Percentiles rank a stretch among this genome's conserved stretches.
Evolutionary conservation across 257 asterid genomes (phyloP).

Genomic region (Solanum etuberosum): DNA sequence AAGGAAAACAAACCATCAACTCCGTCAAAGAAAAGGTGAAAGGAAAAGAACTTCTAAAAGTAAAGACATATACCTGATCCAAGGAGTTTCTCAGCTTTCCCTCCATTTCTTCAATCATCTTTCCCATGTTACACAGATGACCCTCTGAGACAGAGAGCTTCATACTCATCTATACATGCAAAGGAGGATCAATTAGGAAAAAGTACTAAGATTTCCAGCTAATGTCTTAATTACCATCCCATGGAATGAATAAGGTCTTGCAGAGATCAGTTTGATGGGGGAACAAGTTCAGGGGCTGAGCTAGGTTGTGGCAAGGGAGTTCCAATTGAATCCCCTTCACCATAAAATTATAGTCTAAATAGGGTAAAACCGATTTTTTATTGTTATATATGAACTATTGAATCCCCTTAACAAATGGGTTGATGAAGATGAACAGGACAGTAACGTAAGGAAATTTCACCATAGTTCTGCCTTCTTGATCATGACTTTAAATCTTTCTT

Average conservation of each 20-base stretch:
- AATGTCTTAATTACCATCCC: not conserved
- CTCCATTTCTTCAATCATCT: constrained; percentile 97
- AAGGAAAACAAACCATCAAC: not conserved
- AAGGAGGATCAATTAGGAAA: not conserved
- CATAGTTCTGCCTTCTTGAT: not conserved
- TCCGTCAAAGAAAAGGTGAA: not conserved
- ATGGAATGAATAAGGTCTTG: not conserved
- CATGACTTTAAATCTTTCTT: not conserved
- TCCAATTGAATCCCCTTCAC: not conserved
- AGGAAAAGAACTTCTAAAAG: not conserved
- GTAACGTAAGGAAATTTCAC: not conserved
- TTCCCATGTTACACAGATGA: constrained; percentile 95
- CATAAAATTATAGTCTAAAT: not conserved
- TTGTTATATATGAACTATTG: not conserved
- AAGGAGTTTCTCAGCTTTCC: constrained; percentile 87
- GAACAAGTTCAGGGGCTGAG: not conserved
- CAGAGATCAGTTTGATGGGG: not conserved
- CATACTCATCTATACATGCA: constrained; percentile 60
- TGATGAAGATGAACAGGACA: not conserved
- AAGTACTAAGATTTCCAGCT: not conserved
- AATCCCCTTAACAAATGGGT: not conserved
- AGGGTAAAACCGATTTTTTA: not conserved
- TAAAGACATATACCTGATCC: constrained; percentile 60
- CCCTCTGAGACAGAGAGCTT: constrained; percentile 76
- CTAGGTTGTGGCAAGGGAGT: not conserved